Base-by-base conservation (phyloP, 257 asterid species). In the Jasminum sambac region DNA sequence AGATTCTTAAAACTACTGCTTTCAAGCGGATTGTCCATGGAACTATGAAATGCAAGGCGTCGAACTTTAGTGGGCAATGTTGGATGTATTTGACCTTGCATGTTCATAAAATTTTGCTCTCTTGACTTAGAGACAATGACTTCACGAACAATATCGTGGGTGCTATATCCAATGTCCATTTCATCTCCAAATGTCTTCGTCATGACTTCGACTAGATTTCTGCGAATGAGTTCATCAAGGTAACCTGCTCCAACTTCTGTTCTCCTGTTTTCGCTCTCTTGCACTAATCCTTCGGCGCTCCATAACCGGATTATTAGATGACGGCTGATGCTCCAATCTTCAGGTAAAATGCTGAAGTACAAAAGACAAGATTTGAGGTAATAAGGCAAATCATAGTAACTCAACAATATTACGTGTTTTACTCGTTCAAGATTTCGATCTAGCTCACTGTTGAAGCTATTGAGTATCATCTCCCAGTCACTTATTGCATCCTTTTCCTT, bases 271-370 rank as follows among this genome's bases (percentile, higher is more conserved):
- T 63, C 25, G 9, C 60, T 1, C 40, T 25, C 6, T 55, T 68
- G 3, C 57, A 74, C 60, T 9, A 68, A 74, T 6, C 79, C 79
- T 74, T 74, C 74, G 2, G 79, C 68, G 11, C 43, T 13, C 80
- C 76, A 76, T 11, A 66, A 23, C 11, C 69, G 68, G 23, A 66
- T 44, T 0, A 71, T 6, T 34, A 10, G 37, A 11, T 17, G n/a
- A 9, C 3, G 21, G 0, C 17, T n/a, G 9, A 9, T n/a, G n/a
- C n/a, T n/a, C n/a, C n/a, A n/a, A n/a, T n/a, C n/a, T n/a, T n/a
- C n/a, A n/a, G n/a, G n/a, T n/a, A n/a, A n/a, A n/a, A n/a, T n/a
- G n/a, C n/a, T n/a, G n/a, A n/a, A n/a, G n/a, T n/a, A n/a, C n/a
- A n/a, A n/a, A n/a, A n/a, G n/a, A n/a, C n/a, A n/a, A n/a, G n/a